These are phyloP conservation scores for Euphorbia pulcherrima DNA, from an alignment of 345 rosid genomes.

Conservation along the genomic window DNA sequence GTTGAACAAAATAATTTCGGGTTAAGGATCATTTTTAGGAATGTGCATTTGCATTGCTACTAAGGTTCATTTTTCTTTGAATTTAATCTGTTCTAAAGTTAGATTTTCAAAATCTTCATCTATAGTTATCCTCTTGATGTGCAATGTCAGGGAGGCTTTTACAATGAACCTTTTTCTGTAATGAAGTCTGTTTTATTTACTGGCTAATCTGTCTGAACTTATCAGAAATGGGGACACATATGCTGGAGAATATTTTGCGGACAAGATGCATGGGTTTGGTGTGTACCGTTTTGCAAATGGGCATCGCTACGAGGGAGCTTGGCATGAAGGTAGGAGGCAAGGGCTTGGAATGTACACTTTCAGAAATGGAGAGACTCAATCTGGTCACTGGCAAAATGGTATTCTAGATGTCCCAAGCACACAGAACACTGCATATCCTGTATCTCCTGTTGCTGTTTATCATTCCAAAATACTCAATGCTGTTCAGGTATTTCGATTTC, in stretches of 20 bases:
- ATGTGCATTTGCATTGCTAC: not conserved
- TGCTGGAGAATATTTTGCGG: conserved; percentile 95
- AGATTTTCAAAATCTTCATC: no score
- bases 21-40: not conserved
- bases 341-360: conserved; percentile 97
- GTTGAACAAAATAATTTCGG: not conserved
- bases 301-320: conserved; percentile 91
- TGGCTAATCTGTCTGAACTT: not conserved
- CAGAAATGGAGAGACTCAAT: conserved; percentile 86
- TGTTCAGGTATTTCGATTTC: conserved; percentile 56
- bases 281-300: conserved; percentile 82
- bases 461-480: conserved; percentile 86
- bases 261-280: conserved; percentile 98
- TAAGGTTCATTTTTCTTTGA: not conserved
- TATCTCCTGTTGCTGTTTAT: conserved; percentile 70
- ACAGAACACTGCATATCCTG: conserved; percentile 51
- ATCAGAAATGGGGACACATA: conserved; percentile 82
- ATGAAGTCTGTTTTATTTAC: not conserved
- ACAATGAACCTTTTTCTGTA: not conserved
- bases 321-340: conserved; percentile 97
- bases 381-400: conserved; percentile 98
- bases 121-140: not conserved
- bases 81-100: no score
- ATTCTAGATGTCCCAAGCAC: conserved; percentile 79
- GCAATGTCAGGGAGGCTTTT: not conserved